Conservation (phyloP, 2,329 filamentous ascomycete species). For the Alternaria gansuensis region DNA sequence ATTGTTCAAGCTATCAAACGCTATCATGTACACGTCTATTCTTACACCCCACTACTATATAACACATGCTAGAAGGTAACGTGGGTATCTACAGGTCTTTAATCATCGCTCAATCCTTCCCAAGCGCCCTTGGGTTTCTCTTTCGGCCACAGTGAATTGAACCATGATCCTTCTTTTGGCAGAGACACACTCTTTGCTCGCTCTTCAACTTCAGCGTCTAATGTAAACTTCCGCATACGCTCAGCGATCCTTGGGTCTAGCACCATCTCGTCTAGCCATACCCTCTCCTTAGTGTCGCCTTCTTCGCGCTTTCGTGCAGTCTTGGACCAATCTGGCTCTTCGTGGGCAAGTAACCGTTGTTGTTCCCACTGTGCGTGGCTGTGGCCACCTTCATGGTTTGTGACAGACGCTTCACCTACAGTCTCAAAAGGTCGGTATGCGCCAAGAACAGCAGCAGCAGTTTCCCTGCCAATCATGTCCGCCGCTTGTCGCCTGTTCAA, state of each 20-base stretch:
- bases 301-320: conserved; percentile 67
- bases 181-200: conserved; percentile 58
- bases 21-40: conserved; percentile 43
- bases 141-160: conserved; percentile 44
- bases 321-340: conserved; percentile 87
- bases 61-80: conserved; percentile 35
- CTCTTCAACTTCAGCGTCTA: conserved; percentile 74
- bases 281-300: conserved; percentile 63
- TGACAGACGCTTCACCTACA: conserved; percentile 35
- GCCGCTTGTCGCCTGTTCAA: conserved; percentile 85
- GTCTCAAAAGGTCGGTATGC: conserved; percentile 58
- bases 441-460: conserved; percentile 82
- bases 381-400: conserved; percentile 44
- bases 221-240: conserved; percentile 82
- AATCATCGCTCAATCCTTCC: conserved; percentile 46
- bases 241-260: conserved; percentile 77
- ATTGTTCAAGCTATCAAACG: conserved; percentile 30
- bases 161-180: conserved; percentile 37
- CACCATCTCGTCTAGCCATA: conserved; percentile 78
- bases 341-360: conserved; percentile 69
- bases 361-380: conserved; percentile 65
- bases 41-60: conserved; percentile 36
- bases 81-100: conserved; percentile 29
- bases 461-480: conserved; percentile 85
- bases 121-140: conserved; percentile 47